Conservation (phyloP, 345 rosid genomes). For the Eucalyptus sideroxylon region DNA sequence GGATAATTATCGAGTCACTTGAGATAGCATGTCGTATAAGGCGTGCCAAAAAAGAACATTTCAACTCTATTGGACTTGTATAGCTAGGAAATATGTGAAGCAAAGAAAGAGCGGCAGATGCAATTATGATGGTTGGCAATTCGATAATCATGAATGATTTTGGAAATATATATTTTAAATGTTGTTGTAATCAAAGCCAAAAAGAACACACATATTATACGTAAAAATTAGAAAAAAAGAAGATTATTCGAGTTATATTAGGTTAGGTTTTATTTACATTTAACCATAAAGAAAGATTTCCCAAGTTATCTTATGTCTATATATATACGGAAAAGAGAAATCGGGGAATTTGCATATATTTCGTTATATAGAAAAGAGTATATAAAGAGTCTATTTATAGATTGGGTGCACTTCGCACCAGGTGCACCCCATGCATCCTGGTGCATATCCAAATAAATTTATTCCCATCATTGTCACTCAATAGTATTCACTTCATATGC, state of each 20-base stretch:
- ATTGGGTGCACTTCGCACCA: too few relatives aligned
- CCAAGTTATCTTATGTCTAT: too few relatives aligned
- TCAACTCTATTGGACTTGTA: not conserved
- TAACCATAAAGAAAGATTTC: not conserved
- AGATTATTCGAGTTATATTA: not conserved
- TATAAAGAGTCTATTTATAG: too few relatives aligned
- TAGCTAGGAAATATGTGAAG: not conserved
- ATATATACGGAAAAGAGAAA: too few relatives aligned
- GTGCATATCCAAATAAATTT: too few relatives aligned
- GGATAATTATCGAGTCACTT: not conserved
- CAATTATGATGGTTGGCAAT: not conserved
- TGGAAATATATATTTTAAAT: not conserved
- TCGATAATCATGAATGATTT: not conserved
- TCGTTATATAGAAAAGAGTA: too few relatives aligned
- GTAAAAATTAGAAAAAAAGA: not conserved
- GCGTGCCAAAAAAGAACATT: not conserved
- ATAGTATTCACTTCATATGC: too few relatives aligned
- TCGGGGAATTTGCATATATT: too few relatives aligned
- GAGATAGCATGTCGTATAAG: not conserved
- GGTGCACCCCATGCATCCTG: accelerated
- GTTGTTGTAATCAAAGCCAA: not conserved
- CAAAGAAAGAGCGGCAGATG: not conserved
- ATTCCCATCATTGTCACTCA: too few relatives aligned
- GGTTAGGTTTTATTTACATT: not conserved
- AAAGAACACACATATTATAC: not conserved